Conservation (phyloP, 148 eudicot genomes). For the Amaranthus palmeri region DNA sequence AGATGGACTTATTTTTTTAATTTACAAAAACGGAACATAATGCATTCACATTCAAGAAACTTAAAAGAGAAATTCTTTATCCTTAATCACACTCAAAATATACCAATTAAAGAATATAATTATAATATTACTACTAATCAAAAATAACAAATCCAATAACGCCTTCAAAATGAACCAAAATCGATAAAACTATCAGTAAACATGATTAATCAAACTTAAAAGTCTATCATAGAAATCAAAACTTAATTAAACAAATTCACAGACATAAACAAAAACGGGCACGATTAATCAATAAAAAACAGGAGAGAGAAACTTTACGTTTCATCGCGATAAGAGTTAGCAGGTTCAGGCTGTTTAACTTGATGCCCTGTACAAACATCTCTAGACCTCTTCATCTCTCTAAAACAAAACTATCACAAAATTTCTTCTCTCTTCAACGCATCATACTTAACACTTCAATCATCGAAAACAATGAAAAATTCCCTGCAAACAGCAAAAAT, state of each 20-base stretch:
- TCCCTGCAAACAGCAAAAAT: slow-evolving; percentile 22
- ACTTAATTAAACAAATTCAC: slow-evolving; percentile 4
- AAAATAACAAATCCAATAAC: background rate
- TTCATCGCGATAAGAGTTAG: slow-evolving; percentile 47
- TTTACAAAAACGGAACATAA: background rate
- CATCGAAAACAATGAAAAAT: slow-evolving; percentile 22
- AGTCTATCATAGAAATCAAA: background rate
- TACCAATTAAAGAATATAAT: background rate
- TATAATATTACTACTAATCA: slow-evolving; percentile 5
- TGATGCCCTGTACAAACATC: slow-evolving; percentile 56
- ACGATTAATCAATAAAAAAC: slow-evolving; percentile 1
- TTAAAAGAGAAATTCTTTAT: slow-evolving; percentile 19
- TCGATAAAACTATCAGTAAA: background rate
- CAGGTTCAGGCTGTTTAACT: slow-evolving; percentile 54
- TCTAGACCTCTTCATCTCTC: slow-evolving; percentile 68
- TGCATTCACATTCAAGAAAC: background rate
- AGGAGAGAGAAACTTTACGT: slow-evolving; percentile 36
- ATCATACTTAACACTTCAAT: slow-evolving; percentile 18
- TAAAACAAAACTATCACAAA: slow-evolving; percentile 3
- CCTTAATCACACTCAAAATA: background rate
- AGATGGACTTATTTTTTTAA: background rate
- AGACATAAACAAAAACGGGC: background rate
- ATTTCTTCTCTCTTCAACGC: slow-evolving; percentile 23
- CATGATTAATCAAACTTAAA: background rate
- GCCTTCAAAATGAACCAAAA: background rate